A percentile compares a stretch with the other conserved stretches of the same genome.
phyloP scores from a whole-genome alignment of 108 stramenopile species.

The Aureococcus anophagefferens region DNA sequence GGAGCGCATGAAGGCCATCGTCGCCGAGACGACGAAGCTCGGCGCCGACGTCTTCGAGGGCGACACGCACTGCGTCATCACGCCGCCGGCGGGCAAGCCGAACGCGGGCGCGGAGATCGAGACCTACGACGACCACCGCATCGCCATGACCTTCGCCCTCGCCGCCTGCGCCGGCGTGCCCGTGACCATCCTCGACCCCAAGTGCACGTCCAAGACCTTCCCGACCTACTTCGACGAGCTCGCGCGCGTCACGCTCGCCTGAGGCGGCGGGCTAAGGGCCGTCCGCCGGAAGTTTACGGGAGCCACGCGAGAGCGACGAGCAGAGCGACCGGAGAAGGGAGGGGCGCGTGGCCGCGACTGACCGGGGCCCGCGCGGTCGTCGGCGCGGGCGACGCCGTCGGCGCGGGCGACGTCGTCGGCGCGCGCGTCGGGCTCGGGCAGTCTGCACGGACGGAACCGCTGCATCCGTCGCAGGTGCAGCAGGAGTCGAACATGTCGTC shows the following conservation, averaged over 20 bases:
- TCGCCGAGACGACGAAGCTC: slow-evolving; percentile 89
- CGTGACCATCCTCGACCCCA: slow-evolving; percentile 85
- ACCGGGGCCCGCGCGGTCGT: too few relatives aligned
- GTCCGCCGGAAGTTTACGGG: too few relatives aligned
- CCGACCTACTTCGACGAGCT: slow-evolving; percentile 90
- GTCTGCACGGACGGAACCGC: too few relatives aligned
- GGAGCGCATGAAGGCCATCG: slow-evolving; percentile 95
- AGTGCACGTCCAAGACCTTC: slow-evolving; percentile 91
- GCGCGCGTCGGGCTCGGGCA: too few relatives aligned
- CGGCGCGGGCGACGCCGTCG: too few relatives aligned
- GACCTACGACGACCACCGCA: slow-evolving; percentile 96
- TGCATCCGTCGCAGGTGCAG: too few relatives aligned
- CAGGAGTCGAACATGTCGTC: too few relatives aligned
- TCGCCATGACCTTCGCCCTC: slow-evolving; percentile 94
- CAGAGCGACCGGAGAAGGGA: too few relatives aligned
- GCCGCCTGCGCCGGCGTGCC: slow-evolving; percentile 89
- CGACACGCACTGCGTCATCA: slow-evolving; percentile 82
- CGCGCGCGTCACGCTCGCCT: slow-evolving; percentile 54
- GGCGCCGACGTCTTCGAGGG: slow-evolving; percentile 88
- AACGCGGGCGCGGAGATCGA: slow-evolving; percentile 83
- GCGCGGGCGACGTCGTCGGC: too few relatives aligned
- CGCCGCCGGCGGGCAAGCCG: slow-evolving; percentile 71
- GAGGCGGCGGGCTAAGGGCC: background rate
- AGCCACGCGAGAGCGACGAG: too few relatives aligned
- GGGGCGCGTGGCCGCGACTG: too few relatives aligned